Evolutionary conservation across 2,329 filamentous ascomycete genomes (phyloP).

Genomic region (Neoarthrinium moseri): DNA sequence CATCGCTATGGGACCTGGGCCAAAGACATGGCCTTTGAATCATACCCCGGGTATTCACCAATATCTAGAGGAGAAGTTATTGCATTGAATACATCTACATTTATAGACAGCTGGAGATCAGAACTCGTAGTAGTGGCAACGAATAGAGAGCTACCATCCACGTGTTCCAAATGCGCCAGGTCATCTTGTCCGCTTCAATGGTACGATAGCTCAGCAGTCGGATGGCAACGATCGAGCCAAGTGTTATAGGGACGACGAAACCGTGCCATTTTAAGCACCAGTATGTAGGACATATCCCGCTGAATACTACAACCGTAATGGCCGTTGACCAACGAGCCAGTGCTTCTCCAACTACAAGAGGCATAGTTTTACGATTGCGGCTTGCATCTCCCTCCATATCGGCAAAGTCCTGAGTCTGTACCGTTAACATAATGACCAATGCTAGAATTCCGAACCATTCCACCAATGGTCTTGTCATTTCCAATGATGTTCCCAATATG

Average conservation of each 20-base stretch:
- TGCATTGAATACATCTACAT: too few relatives aligned
- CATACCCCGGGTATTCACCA: too few relatives aligned
- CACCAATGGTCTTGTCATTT: background rate
- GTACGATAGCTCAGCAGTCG: background rate
- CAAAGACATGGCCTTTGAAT: too few relatives aligned
- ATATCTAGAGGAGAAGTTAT: too few relatives aligned
- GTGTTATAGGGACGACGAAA: background rate
- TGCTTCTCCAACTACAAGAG: background rate
- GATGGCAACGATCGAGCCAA: background rate
- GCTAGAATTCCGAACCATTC: background rate
- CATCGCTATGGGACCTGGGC: too few relatives aligned
- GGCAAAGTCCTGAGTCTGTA: background rate
- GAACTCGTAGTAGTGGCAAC: background rate
- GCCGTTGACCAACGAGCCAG: background rate
- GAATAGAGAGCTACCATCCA: background rate
- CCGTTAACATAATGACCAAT: background rate
- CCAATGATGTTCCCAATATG: background rate
- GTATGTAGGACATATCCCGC: background rate
- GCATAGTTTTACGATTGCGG: background rate
- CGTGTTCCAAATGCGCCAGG: background rate
- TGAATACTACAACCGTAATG: background rate
- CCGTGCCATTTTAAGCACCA: background rate
- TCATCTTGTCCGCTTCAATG: background rate
- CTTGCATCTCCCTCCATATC: background rate
- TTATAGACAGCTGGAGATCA: too few relatives aligned